Conservation (phyloP, 306 rosid genomes). For the Malus domestica region DNA sequence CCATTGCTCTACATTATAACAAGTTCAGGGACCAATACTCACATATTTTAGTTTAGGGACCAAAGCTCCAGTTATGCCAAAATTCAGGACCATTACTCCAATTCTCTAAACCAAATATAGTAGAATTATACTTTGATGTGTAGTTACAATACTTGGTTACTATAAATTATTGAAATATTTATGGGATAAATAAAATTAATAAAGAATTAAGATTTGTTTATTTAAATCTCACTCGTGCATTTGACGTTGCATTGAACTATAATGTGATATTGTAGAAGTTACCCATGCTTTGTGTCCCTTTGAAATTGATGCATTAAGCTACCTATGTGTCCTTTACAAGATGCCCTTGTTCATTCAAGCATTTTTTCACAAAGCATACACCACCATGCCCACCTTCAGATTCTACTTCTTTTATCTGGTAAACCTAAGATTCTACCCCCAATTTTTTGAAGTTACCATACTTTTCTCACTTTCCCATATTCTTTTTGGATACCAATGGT, state of each 20-base stretch:
- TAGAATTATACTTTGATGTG: neutral
- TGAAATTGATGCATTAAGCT: slow-evolving; percentile 1
- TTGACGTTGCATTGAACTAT: no score
- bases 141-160: no score
- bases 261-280: neutral
- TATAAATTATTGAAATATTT: no score
- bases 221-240: no score
- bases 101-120: no score
- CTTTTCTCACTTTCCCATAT: neutral
- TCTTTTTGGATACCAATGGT: neutral
- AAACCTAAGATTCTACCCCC: slow-evolving; percentile 11
- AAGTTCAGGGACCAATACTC: no score
- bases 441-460: neutral
- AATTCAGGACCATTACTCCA: no score
- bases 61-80: no score
- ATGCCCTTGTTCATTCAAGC: slow-evolving; percentile 34
- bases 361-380: slow-evolving; percentile 11
- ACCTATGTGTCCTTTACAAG: neutral
- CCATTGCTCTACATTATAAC: no score
- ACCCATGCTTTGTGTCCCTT: neutral
- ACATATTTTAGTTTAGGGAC: no score
- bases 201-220: no score
- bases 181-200: no score
- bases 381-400: neutral
- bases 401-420: slow-evolving; percentile 3